A percentile compares a stretch with the other conserved stretches of the same genome.
Conservation (phyloP, 2,329 filamentous ascomycete species). For the Niveomyces coronatus region DNA sequence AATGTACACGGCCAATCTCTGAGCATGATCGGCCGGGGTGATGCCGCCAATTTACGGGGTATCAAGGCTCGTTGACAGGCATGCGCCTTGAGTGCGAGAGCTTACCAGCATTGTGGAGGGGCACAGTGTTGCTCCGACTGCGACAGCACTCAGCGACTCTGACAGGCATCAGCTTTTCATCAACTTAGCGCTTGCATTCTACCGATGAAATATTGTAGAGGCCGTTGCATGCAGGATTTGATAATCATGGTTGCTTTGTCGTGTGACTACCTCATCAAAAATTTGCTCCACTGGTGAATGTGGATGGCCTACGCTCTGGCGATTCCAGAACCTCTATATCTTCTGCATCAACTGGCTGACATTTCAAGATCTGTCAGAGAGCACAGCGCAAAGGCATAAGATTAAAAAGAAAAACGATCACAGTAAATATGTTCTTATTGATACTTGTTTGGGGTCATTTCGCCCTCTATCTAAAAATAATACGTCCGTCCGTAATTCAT, state of each 20-base stretch:
- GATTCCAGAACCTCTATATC: too few species aligned
- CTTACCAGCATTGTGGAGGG: conserved; percentile 6
- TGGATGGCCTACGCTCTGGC: background rate
- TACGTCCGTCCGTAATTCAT: conserved; percentile 9
- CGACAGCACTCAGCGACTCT: background rate
- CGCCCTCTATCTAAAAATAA: conserved; percentile 5
- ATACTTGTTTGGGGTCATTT: background rate
- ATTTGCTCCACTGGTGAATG: conserved; percentile 7
- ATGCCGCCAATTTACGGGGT: too few species aligned
- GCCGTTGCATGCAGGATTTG: too few species aligned
- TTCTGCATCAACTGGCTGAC: too few species aligned
- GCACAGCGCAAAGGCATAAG: too few species aligned
- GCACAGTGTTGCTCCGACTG: conserved; percentile 2
- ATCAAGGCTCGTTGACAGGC: too few species aligned
- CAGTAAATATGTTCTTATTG: background rate
- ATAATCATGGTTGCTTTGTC: background rate
- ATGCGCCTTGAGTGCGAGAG: too few species aligned
- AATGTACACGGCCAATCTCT: too few species aligned
- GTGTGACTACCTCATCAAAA: conserved; percentile 5
- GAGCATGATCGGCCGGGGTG: too few species aligned
- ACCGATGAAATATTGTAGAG: too few species aligned
- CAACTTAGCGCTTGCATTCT: background rate
- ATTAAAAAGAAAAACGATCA: too few species aligned
- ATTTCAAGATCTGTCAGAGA: too few species aligned
- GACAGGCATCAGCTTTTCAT: background rate